These are phyloP conservation scores for Aspergillus vadensis DNA, from an alignment of 2,329 filamentous ascomycete species.

Conservation along the genomic window DNA sequence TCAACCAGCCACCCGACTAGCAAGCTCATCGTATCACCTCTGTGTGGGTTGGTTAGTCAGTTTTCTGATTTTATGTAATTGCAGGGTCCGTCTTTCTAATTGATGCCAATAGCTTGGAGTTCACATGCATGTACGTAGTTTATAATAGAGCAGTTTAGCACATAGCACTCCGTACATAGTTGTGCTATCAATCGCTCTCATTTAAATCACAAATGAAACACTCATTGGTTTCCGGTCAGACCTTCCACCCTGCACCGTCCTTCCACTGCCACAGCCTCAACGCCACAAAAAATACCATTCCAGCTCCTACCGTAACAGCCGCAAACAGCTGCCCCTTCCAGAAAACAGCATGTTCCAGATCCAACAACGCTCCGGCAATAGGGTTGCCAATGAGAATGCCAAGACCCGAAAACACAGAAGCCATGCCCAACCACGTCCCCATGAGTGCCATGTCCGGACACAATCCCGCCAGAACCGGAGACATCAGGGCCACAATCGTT, in stretches of 20 bases:
- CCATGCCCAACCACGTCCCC: conserved; percentile 48
- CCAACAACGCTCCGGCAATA: conserved; percentile 22
- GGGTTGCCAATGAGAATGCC: conserved; percentile 29
- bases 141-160: conserved; percentile 24
- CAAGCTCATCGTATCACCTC: no score
- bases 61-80: no score
- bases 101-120: no score
- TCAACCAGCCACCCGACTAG: no score
- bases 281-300: not conserved
- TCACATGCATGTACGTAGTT: no score
- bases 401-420: conserved; percentile 29
- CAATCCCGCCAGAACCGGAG: conserved; percentile 38
- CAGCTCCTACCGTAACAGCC: not conserved
- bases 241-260: not conserved
- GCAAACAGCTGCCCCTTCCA: not conserved
- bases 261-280: not conserved
- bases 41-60: no score
- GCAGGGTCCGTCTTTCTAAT: no score
- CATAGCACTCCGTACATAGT: no score
- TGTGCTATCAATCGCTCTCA: no score
- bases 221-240: not conserved
- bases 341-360: conserved; percentile 1
- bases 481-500: conserved; percentile 42
- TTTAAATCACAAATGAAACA: not conserved
- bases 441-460: conserved; percentile 33